phyloP scores from a whole-genome alignment of 257 asterid species.

The Nicotiana attenuata region DNA sequence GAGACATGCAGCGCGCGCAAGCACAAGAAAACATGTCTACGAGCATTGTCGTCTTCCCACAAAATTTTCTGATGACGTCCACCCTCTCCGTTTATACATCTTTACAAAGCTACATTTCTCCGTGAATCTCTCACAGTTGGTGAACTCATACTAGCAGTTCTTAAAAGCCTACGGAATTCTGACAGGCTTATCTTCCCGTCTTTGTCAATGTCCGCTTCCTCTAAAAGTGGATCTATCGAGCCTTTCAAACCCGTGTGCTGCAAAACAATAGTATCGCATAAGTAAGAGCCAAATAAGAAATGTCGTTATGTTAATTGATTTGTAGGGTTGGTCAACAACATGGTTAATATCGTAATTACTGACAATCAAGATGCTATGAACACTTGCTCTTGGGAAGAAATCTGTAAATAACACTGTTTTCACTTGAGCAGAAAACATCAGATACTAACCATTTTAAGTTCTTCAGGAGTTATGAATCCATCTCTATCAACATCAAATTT shows the following conservation, averaged over 20 bases:
- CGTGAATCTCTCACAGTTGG: conserved; percentile 31
- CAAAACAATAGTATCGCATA: background rate
- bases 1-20: background rate
- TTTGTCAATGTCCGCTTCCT: conserved; percentile 86
- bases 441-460: conserved; percentile 61
- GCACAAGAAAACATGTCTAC: background rate
- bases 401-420: background rate
- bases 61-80: background rate
- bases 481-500: conserved; percentile 76
- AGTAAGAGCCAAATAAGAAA: background rate
- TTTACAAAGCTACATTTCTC: conserved; percentile 13
- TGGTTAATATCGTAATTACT: background rate
- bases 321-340: background rate
- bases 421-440: background rate
- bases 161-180: conserved; percentile 71
- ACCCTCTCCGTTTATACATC: conserved; percentile 11
- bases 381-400: background rate
- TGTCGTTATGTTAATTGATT: background rate
- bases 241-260: conserved; percentile 75
- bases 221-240: conserved; percentile 65
- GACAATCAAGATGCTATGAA: background rate
- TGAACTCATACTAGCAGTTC: conserved; percentile 79
- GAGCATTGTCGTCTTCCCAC: background rate
- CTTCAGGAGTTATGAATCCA: conserved; percentile 73
- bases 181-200: conserved; percentile 77